Conservation (phyloP, 192 early-diverging fungal species). For the Coemansia sp. region DNA sequence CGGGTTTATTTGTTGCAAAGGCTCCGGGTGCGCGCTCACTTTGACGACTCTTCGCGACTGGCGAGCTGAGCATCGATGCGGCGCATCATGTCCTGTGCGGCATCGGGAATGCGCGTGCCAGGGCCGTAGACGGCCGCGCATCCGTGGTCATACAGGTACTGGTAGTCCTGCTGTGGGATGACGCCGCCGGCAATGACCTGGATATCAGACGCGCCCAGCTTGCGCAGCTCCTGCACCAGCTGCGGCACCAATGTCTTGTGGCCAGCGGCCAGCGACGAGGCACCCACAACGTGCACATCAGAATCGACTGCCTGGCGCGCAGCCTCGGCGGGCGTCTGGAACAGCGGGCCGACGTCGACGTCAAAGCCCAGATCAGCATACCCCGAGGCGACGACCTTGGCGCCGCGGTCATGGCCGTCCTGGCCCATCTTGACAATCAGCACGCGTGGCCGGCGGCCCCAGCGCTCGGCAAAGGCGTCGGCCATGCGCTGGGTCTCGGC, state of each 20-base stretch:
- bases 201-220: constrained; percentile 69
- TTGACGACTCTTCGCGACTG: constrained; percentile 1
- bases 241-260: constrained; percentile 85
- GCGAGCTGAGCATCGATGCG: constrained; percentile 58
- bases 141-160: constrained; percentile 74
- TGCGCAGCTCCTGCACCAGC: constrained; percentile 71
- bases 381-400: constrained; percentile 87
- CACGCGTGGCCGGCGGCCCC: constrained; percentile 84
- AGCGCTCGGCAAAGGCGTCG: constrained; percentile 62
- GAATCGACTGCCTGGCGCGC: constrained; percentile 86
- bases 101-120: constrained; percentile 80
- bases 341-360: constrained; percentile 85
- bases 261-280: constrained; percentile 84
- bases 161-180: constrained; percentile 85
- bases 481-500: constrained; percentile 59
- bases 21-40: no score
- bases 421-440: constrained; percentile 92
- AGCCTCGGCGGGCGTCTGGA: constrained; percentile 86
- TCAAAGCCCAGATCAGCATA: constrained; percentile 90
- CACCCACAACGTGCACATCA: constrained; percentile 85
- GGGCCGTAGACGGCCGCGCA: constrained; percentile 84
- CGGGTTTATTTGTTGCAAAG: neutral
- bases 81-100: constrained; percentile 73
- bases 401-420: constrained; percentile 91
- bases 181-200: constrained; percentile 81